Evolutionary conservation across 2,329 filamentous ascomycete species (phyloP).

Genomic region (Geosmithia putterillii): DNA sequence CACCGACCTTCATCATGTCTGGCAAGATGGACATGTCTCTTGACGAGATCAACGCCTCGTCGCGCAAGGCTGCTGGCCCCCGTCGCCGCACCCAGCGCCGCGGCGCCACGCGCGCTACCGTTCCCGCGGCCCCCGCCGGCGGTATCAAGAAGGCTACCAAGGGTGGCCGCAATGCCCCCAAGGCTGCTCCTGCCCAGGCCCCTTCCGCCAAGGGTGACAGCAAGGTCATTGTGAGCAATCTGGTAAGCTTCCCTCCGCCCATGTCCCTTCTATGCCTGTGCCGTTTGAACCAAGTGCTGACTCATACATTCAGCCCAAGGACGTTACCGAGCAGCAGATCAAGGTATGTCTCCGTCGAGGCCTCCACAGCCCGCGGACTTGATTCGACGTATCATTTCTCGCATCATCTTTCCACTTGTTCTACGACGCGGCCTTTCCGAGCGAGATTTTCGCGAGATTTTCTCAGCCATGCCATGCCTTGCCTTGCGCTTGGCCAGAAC

Average conservation of each 20-base stretch:
- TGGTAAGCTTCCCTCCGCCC: slow-evolving; percentile 51
- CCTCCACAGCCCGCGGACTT: slow-evolving; percentile 54
- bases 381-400: slow-evolving; percentile 46
- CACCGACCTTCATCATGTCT: slow-evolving; percentile 57
- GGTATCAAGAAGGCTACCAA: slow-evolving; percentile 73
- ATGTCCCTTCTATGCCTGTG: not conserved
- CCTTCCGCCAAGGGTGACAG: slow-evolving; percentile 57
- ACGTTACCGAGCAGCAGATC: slow-evolving; percentile 94
- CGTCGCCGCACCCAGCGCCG: slow-evolving; percentile 39
- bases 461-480: slow-evolving; percentile 1
- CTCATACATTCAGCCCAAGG: slow-evolving; percentile 56
- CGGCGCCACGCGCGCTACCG: slow-evolving; percentile 31
- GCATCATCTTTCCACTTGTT: slow-evolving; percentile 13
- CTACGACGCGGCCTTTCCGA: slow-evolving; percentile 1
- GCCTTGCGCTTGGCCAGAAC: not conserved
- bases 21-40: slow-evolving; percentile 94
- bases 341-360: slow-evolving; percentile 99
- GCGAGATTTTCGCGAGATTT: too few species aligned
- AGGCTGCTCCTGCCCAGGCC: slow-evolving; percentile 53
- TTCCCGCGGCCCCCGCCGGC: slow-evolving; percentile 60
- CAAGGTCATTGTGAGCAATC: slow-evolving; percentile 97
- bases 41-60: slow-evolving; percentile 87
- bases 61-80: slow-evolving; percentile 31
- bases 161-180: slow-evolving; percentile 44
- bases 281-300: slow-evolving; percentile 32